Evolutionary conservation across 257 asterid species (phyloP).

Genomic region (Lycium barbarum): DNA sequence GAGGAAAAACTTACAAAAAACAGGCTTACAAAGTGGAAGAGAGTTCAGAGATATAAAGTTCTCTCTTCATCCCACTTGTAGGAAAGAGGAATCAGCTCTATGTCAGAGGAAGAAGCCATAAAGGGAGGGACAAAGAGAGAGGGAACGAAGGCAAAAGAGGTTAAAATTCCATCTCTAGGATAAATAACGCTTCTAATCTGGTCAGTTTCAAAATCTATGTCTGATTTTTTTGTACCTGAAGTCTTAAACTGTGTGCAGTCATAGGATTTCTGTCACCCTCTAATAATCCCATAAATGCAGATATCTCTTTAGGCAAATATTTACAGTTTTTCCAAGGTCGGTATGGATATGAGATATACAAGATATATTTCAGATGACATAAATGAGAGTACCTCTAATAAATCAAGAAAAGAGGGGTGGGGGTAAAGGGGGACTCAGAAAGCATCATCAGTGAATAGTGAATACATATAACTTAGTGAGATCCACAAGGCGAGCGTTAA

Average conservation of each 20-base stretch:
- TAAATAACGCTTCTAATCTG: not conserved
- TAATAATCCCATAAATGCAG: not conserved
- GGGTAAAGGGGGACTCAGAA: not conserved
- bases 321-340: not conserved
- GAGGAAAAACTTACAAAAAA: not conserved
- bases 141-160: constrained; percentile 14
- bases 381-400: not conserved
- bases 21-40: not conserved
- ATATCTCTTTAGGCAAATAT: not conserved
- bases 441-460: not conserved
- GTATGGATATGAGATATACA: not conserved
- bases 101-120: constrained; percentile 9
- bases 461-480: not conserved
- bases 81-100: constrained; percentile 2
- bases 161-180: not conserved
- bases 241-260: constrained; percentile 16
- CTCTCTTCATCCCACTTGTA: constrained; percentile 8
- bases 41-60: not conserved
- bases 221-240: not conserved
- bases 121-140: not conserved
- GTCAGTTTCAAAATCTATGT: not conserved
- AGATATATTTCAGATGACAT: constrained; percentile 7
- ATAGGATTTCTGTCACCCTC: constrained; percentile 9
- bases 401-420: not conserved
- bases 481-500: constrained; percentile 27